Conservation (phyloP, 768 basidiomycete species). For the Podaxis sp. region DNA sequence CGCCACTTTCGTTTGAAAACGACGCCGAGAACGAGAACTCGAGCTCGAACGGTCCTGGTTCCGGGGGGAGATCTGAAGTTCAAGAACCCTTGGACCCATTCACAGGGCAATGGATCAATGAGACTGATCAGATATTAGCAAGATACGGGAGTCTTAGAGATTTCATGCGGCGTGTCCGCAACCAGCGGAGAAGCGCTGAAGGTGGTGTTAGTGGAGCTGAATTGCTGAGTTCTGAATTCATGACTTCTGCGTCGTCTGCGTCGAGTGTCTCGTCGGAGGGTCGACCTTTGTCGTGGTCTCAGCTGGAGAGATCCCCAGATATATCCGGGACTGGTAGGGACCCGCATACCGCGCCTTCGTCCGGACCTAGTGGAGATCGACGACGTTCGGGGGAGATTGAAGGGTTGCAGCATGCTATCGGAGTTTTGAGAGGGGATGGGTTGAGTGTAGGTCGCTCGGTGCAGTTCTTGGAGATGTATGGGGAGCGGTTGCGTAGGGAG, state of each 20-base stretch:
- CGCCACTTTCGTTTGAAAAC: conserved; percentile 37
- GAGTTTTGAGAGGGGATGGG: conserved; percentile 9
- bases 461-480: conserved; percentile 9
- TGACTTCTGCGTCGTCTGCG: neutral
- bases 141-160: neutral
- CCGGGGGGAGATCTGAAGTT: conserved; percentile 7
- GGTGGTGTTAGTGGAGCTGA: neutral
- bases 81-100: neutral
- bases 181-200: neutral
- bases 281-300: neutral
- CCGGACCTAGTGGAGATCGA: neutral
- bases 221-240: neutral
- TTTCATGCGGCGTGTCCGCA: neutral
- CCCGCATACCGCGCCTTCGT: neutral
- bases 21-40: conserved; percentile 25
- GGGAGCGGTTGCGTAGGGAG: neutral
- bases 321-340: neutral
- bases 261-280: neutral
- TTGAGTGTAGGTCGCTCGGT: conserved; percentile 4
- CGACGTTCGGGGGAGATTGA: neutral
- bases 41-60: neutral
- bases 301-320: conserved; percentile 8
- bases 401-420: conserved; percentile 1
- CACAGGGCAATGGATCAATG: neutral
- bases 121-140: neutral